Conservation (phyloP, 495 filamentous ascomycete species). For the Aspergillus haitiensis region DNA sequence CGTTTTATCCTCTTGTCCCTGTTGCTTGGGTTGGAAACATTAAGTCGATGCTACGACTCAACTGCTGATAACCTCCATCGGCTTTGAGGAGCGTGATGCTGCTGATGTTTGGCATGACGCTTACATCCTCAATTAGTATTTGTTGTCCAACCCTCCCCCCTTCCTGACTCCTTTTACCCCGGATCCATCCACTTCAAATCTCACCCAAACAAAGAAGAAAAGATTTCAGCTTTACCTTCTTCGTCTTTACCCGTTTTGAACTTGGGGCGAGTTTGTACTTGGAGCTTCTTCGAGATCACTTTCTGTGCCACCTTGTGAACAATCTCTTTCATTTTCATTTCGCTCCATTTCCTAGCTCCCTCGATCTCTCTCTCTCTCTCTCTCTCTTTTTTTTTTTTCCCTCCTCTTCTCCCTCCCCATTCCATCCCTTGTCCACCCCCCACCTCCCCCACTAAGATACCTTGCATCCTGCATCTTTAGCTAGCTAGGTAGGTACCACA, state of each 20-base stretch:
- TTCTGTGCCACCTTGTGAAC: constrained; percentile 12
- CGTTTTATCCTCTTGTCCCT: constrained; percentile 2
- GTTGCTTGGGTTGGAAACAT: constrained; percentile 7
- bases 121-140: constrained; percentile 11
- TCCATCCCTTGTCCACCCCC: not conserved
- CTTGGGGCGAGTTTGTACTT: not conserved
- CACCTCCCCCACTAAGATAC: too few relatives aligned
- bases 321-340: not conserved
- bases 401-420: not conserved
- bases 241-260: not conserved
- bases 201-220: not conserved
- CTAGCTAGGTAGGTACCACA: not conserved
- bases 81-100: not conserved
- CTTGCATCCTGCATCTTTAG: too few relatives aligned
- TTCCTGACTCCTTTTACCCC: constrained; percentile 16
- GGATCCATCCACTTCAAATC: constrained; percentile 5
- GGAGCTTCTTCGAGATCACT: not conserved
- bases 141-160: constrained; percentile 9
- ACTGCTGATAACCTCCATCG: constrained; percentile 4
- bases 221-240: not conserved
- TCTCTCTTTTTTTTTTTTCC: not conserved
- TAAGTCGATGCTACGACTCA: constrained; percentile 5
- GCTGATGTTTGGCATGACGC: constrained; percentile 3
- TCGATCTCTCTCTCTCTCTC: constrained; percentile 7
- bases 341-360: not conserved